A percentile compares a stretch with the other conserved stretches of the same genome.
Evolutionary conservation across 2,329 filamentous ascomycete species (phyloP).

Genomic region (Trichoderma guizhouense): DNA sequence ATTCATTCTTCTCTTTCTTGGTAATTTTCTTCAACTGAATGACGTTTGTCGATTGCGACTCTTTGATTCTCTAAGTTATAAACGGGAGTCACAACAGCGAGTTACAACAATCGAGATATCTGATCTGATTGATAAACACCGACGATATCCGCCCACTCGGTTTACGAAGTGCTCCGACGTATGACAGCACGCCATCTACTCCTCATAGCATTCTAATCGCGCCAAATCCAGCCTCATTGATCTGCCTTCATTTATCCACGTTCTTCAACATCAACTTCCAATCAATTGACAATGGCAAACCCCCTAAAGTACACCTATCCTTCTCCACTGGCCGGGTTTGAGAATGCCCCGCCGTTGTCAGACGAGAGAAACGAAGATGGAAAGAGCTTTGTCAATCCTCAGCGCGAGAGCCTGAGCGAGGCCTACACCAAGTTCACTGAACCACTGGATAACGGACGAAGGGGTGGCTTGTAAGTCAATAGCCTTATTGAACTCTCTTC

Average conservation of each 20-base stretch:
- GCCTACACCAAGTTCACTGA: conserved; percentile 68
- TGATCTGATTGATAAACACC: background rate
- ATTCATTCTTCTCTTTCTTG: background rate
- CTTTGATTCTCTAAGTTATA: background rate
- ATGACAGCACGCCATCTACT: background rate
- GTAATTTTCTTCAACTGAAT: background rate
- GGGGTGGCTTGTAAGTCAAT: conserved; percentile 67
- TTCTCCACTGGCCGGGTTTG: conserved; percentile 48
- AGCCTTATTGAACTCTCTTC: background rate
- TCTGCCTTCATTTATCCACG: background rate
- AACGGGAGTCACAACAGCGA: background rate
- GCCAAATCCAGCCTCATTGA: background rate
- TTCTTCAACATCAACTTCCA: background rate
- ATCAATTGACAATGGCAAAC: conserved; percentile 6
- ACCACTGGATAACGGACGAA: conserved; percentile 62
- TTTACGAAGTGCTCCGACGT: background rate
- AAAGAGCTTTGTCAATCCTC: conserved; percentile 71
- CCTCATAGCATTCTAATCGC: background rate
- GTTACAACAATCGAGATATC: background rate
- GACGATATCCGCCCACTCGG: conserved; percentile 9
- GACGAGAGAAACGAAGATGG: conserved; percentile 65
- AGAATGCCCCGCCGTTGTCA: conserved; percentile 53
- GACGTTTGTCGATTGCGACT: background rate
- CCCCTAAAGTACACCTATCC: conserved; percentile 9
- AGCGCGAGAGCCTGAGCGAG: conserved; percentile 56